Evolutionary conservation across 2,329 filamentous ascomycete species (phyloP), one percentile per base, ranked within the genome.

Genomic region (Colletotrichum cuscutae): DNA sequence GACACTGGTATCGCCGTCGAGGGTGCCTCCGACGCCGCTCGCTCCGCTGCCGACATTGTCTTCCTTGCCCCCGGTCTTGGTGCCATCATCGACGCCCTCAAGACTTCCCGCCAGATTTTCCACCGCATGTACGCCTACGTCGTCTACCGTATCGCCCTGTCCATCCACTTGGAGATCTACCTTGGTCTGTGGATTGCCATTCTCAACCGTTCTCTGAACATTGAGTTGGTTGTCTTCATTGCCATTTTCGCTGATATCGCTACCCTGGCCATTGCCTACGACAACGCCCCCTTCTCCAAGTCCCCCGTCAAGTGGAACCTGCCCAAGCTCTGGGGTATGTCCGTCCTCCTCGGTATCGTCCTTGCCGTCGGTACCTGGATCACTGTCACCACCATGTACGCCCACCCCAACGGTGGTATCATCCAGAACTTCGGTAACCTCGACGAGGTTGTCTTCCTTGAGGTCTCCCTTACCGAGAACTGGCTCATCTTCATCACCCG

Each of bases 51-150:
- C 80, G 95, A 98, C 85, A 97, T 97, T 78, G 95, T 98, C 78
- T 97, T 97, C 89, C 90, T 97, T 81, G 94, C 94, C 78, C 94
- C 95, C 68, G 95, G 95, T 87, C 91, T 97, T 75, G 95, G 94
- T 84, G 94, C 95, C 75, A 97, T 97, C 83, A 97, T 97, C 79
- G 94, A 97, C 82, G 94, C 95, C 74, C 89, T 97, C 78, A 97
- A 97, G 88, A 97, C 94, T 77, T 96, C 94, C 37, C 94, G 95
- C 79, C 95, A 97, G 84, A 97, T 98, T 83, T 97, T 97, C 89
- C 95, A 97, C 86, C 94, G 95, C 79, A 97, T 98, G 95, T 97
- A 97, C 86, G 93, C 95, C 73, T 98, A 97, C 87, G 94, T 98
- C 77, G 93, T 97, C 79, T 97, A 97, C 88, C 94, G 95, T 89